Evolutionary conservation across 345 rosid genomes (phyloP).

Genomic region (Litchi chinensis): DNA sequence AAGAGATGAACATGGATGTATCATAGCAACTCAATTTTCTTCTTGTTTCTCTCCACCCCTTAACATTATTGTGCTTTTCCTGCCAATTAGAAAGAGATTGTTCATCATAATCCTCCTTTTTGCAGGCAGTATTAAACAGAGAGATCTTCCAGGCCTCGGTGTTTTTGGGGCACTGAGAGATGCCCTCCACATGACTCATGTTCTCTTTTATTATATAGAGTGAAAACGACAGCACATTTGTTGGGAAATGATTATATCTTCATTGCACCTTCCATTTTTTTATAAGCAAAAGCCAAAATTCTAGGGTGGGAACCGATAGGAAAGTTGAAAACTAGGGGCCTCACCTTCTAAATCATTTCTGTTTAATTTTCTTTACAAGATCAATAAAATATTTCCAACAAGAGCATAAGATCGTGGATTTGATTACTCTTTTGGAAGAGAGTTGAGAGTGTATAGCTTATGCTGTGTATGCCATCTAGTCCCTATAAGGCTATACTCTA

Average conservation of each 20-base stretch:
- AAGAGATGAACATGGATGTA: slow-evolving; percentile 6
- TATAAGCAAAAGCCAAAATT: slow-evolving; percentile 43
- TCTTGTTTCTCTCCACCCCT: neutral
- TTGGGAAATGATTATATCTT: slow-evolving; percentile 28
- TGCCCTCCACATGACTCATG: slow-evolving; percentile 27
- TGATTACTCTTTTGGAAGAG: neutral
- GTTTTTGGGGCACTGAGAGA: slow-evolving; percentile 14
- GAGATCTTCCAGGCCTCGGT: slow-evolving; percentile 7
- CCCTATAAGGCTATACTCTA: neutral
- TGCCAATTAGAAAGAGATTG: neutral
- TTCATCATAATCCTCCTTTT: neutral
- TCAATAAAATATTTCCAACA: slow-evolving; percentile 11
- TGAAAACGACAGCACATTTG: slow-evolving; percentile 21
- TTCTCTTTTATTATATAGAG: slow-evolving; percentile 23
- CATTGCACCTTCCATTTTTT: slow-evolving; percentile 21
- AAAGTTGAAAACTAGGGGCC: slow-evolving; percentile 23
- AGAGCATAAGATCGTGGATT: slow-evolving; percentile 16
- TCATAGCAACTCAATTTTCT: slow-evolving; percentile 8
- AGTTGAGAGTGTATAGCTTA: neutral
- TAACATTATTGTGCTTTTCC: neutral
- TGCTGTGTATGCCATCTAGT: neutral
- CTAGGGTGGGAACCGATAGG: slow-evolving; percentile 26
- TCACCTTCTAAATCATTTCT: slow-evolving; percentile 12
- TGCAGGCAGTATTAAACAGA: slow-evolving; percentile 3
- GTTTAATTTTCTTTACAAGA: neutral